Evolutionary conservation across 202 grass and related monocot genomes (phyloP).

Genomic region (Hordeum pubiflorum): DNA sequence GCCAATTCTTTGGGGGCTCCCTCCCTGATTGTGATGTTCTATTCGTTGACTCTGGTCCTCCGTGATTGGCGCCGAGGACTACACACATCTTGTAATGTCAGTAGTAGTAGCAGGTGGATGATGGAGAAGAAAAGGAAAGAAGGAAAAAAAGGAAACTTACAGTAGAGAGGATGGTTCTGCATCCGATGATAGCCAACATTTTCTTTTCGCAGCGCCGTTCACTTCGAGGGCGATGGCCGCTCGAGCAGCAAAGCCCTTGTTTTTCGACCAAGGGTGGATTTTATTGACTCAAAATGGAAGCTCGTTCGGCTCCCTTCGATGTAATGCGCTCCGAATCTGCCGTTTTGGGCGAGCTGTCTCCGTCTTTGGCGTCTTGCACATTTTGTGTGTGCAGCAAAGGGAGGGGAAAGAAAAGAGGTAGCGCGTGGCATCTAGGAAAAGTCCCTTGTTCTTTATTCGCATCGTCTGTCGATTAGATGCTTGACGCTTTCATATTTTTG

Average conservation of each 20-base stretch:
- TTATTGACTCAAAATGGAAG: too few relatives aligned
- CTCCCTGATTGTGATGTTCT: slow-evolving; percentile 12
- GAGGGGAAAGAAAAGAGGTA: not conserved
- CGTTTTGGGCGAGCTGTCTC: not conserved
- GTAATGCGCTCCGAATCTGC: not conserved
- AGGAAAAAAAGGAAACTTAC: not conserved
- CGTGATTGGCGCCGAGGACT: slow-evolving; percentile 21
- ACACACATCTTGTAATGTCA: slow-evolving; percentile 26
- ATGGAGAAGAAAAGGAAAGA: not conserved
- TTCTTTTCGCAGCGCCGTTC: not conserved
- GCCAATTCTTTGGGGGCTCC: slow-evolving; percentile 6
- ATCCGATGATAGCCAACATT: not conserved
- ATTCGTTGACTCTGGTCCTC: slow-evolving; percentile 30
- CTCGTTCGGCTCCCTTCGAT: too few relatives aligned
- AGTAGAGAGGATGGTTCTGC: not conserved
- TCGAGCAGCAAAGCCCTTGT: not conserved
- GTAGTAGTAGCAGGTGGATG: not conserved
- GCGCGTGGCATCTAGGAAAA: not conserved
- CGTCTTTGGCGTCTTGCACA: not conserved
- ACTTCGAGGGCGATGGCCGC: not conserved
- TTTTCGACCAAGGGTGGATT: too few relatives aligned
- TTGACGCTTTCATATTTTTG: not conserved
- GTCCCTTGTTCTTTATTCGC: not conserved
- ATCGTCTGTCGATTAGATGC: not conserved
- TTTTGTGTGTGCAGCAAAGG: not conserved